These are phyloP conservation scores for Phalaenopsis hybrid DNA, from an alignment of 116 monocot genomes.

Conservation along the genomic window DNA sequence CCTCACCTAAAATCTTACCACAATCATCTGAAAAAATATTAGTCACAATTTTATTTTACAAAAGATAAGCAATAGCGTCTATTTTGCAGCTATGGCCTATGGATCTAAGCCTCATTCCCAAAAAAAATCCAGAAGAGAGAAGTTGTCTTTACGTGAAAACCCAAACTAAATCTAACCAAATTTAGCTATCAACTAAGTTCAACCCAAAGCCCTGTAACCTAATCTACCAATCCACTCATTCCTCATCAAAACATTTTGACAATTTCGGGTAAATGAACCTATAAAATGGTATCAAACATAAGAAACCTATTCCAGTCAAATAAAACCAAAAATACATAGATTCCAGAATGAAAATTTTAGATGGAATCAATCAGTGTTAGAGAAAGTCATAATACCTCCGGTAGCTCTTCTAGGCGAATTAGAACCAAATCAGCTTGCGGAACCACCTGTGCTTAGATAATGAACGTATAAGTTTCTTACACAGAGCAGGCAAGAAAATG, in stretches of 20 bases:
- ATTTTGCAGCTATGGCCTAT: too few species aligned
- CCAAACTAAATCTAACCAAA: not conserved
- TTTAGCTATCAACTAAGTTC: not conserved
- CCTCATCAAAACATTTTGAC: not conserved
- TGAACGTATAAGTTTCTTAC: too few species aligned
- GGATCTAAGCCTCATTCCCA: too few species aligned
- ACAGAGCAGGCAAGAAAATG: not conserved
- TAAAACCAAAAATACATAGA: not conserved
- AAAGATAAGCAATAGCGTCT: too few species aligned
- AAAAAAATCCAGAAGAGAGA: too few species aligned
- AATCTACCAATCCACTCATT: not conserved
- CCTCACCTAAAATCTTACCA: too few species aligned
- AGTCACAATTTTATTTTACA: too few species aligned
- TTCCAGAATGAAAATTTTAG: not conserved
- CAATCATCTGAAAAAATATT: too few species aligned
- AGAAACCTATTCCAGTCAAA: not conserved
- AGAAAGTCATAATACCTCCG: slow-evolving; percentile 44
- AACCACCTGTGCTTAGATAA: slow-evolving; percentile 43
- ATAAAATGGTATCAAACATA: not conserved
- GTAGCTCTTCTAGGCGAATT: slow-evolving; percentile 80
- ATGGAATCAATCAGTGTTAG: not conserved
- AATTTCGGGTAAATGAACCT: not conserved
- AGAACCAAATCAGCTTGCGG: slow-evolving; percentile 94
- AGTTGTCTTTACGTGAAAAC: too few species aligned
- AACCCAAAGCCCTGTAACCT: not conserved